Evolutionary conservation across 106 monocot species (phyloP).

Genomic region (Dendrobium nobile): DNA sequence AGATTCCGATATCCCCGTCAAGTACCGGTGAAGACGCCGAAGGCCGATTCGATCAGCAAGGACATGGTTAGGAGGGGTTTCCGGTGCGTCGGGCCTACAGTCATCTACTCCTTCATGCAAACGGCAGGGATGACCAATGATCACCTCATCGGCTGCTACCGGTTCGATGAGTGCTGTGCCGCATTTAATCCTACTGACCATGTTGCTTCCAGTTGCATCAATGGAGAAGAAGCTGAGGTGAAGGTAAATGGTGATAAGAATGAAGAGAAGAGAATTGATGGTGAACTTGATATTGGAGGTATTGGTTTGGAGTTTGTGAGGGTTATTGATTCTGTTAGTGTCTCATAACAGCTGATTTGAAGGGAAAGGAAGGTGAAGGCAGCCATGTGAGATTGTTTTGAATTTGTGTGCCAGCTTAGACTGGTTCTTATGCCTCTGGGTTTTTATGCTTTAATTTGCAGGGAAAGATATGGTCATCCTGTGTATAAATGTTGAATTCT

Average conservation of each 20-base stretch:
- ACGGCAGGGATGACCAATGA: constrained; percentile 51
- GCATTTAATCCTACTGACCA: background rate
- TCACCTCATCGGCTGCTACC: constrained; percentile 53
- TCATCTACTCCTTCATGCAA: constrained; percentile 66
- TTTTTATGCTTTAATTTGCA: background rate
- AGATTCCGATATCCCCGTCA: constrained; percentile 47
- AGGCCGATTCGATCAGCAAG: constrained; percentile 65
- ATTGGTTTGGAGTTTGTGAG: background rate
- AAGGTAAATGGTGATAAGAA: background rate
- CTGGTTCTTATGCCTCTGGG: background rate
- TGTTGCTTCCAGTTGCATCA: background rate
- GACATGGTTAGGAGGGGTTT: constrained; percentile 60
- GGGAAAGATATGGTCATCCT: background rate
- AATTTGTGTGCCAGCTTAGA: background rate
- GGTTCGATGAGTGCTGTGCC: constrained; percentile 3
- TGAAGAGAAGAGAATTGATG: background rate
- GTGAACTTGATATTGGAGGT: background rate
- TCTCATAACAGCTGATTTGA: background rate
- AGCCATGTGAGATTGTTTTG: background rate
- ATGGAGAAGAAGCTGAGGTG: background rate
- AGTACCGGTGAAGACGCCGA: constrained; percentile 55
- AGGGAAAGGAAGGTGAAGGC: background rate
- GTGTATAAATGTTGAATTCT: constrained; percentile 6
- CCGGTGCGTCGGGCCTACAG: constrained; percentile 44
- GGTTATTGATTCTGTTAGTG: background rate